Evolutionary conservation across 306 rosid species (phyloP).

Genomic region (Lathyrus tuberosus): DNA sequence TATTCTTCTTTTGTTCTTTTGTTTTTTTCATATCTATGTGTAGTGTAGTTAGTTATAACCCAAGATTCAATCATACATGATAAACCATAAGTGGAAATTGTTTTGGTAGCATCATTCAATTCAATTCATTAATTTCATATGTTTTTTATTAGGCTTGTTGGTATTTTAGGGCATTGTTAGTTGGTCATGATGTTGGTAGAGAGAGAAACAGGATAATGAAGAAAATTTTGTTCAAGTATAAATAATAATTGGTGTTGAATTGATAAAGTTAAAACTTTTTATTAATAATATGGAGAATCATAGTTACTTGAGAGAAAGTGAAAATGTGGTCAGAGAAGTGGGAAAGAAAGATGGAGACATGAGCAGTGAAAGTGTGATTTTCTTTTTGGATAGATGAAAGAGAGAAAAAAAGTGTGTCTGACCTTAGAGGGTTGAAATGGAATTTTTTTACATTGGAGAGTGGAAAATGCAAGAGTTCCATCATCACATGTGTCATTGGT

Average conservation of each 20-base stretch:
- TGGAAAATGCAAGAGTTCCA: conserved; percentile 14
- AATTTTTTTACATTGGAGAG: not conserved
- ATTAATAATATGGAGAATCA: conserved; percentile 35
- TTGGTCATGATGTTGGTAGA: too few relatives aligned
- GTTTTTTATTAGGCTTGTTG: too few relatives aligned
- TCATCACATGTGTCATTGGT: conserved; percentile 39
- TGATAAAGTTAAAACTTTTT: conserved; percentile 36
- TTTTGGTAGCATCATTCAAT: not conserved
- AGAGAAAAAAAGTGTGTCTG: conserved; percentile 10
- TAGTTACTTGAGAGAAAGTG: conserved; percentile 38
- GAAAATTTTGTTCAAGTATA: not conserved
- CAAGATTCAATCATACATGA: too few relatives aligned
- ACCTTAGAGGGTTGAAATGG: conserved; percentile 6
- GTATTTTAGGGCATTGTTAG: not conserved
- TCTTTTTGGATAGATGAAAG: conserved; percentile 23
- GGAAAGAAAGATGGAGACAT: conserved; percentile 42
- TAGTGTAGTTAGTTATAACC: too few relatives aligned
- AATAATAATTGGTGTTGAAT: conserved; percentile 34
- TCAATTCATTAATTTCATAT: not conserved
- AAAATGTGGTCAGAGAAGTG: conserved; percentile 47
- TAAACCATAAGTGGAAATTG: not conserved
- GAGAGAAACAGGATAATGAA: not conserved
- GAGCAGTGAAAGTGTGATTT: conserved; percentile 47
- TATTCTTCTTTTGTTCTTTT: conserved; percentile 33
- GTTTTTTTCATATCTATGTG: not conserved